Conservation (phyloP, 129 eudicot genomes). For the Glebionis coronaria region DNA sequence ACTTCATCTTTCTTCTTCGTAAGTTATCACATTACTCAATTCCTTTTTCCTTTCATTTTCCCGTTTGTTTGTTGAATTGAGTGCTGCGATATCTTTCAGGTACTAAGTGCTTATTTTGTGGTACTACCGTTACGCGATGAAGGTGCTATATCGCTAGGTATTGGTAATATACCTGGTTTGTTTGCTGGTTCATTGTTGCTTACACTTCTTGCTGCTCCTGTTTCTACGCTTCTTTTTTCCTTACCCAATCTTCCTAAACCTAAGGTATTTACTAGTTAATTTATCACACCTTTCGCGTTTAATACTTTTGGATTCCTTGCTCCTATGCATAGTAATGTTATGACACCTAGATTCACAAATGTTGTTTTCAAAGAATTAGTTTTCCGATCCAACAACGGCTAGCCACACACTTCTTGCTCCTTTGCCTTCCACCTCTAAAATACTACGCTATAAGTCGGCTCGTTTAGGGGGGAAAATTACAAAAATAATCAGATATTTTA, state of each 20-base stretch:
- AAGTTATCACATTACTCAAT: constrained; percentile 4
- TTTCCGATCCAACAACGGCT: too few relatives aligned
- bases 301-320: too few relatives aligned
- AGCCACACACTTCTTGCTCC: too few relatives aligned
- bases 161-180: constrained; percentile 76
- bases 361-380: too few relatives aligned
- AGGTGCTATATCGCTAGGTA: constrained; percentile 90
- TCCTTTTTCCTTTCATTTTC: too few relatives aligned
- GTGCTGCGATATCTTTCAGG: constrained; percentile 33
- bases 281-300: too few relatives aligned
- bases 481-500: too few relatives aligned
- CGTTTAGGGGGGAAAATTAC: too few relatives aligned
- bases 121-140: constrained; percentile 94
- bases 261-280: constrained; percentile 60
- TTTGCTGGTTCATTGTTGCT: constrained; percentile 85
- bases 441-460: too few relatives aligned
- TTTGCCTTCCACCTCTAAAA: too few relatives aligned
- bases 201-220: constrained; percentile 84
- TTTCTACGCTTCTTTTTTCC: constrained; percentile 78
- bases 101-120: constrained; percentile 86
- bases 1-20: constrained; percentile 85
- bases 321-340: too few relatives aligned
- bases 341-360: too few relatives aligned
- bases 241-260: constrained; percentile 74
- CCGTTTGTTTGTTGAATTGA: background rate